phyloP scores from a whole-genome alignment of 768 basidiomycete species.

The Podaxis carcinomalis region DNA sequence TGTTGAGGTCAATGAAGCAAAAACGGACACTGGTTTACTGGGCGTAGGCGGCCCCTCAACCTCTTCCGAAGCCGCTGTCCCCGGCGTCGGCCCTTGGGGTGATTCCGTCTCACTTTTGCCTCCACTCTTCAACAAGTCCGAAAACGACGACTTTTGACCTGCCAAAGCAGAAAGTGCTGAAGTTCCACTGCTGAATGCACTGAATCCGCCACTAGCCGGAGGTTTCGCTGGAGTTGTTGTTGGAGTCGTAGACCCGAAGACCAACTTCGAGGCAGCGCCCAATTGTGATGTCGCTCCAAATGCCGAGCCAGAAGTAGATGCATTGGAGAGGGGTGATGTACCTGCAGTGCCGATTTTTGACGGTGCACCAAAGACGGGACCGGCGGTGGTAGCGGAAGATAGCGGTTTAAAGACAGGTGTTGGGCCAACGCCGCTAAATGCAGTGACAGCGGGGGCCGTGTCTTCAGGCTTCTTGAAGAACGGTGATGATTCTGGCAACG shows the following conservation, averaged over 20 bases:
- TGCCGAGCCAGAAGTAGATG: conserved; percentile 17
- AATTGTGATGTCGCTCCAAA: conserved; percentile 29
- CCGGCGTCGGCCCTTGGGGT: conserved; percentile 15
- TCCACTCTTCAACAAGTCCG: conserved; percentile 49
- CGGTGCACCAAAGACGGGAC: conserved; percentile 35
- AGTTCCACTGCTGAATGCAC: conserved; percentile 42
- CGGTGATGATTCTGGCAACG: conserved; percentile 41
- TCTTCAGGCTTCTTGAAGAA: conserved; percentile 42
- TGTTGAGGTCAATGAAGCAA: neutral
- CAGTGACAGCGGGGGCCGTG: conserved; percentile 31
- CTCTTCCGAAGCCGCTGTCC: neutral
- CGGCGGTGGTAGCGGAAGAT: conserved; percentile 20
- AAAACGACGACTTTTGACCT: conserved; percentile 44
- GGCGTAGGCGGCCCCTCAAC: conserved; percentile 1
- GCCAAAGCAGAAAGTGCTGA: conserved; percentile 40
- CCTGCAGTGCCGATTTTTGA: conserved; percentile 23
- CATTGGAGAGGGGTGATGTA: conserved; percentile 14
- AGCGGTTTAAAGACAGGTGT: neutral
- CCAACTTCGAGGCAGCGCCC: conserved; percentile 25
- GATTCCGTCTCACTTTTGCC: conserved; percentile 24
- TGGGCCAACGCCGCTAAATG: conserved; percentile 26
- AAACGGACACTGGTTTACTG: neutral
- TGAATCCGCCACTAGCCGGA: conserved; percentile 39
- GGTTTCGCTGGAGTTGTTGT: conserved; percentile 24
- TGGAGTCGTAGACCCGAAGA: conserved; percentile 23